A percentile compares a stretch with the other conserved stretches of the same genome.
Conservation (phyloP, 164 flowering plant genomes). For the Macadamia tetraphylla region DNA sequence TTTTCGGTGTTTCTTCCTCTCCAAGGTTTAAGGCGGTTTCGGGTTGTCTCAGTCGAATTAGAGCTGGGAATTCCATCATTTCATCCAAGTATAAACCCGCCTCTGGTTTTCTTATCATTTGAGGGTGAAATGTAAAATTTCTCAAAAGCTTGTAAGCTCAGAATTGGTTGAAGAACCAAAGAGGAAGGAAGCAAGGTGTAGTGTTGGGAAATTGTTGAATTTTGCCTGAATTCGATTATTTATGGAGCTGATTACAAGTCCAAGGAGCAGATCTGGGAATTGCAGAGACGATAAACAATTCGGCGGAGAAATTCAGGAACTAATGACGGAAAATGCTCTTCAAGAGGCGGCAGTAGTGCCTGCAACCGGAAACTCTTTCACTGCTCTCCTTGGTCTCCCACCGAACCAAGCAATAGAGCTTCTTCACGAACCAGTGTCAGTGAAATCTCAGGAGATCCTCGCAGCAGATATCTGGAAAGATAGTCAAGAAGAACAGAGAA, state of each 20-base stretch:
- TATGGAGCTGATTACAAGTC: conserved; percentile 5
- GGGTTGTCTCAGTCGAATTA: background rate
- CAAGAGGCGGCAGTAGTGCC: conserved; percentile 9
- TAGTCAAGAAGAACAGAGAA: background rate
- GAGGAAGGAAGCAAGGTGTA: too few species aligned
- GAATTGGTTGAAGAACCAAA: too few species aligned
- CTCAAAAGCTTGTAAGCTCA: too few species aligned
- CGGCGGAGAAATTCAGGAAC: conserved; percentile 25
- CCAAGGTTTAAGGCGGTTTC: background rate
- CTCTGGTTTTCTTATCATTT: too few species aligned
- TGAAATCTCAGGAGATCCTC: conserved; percentile 6
- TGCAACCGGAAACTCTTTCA: conserved; percentile 61
- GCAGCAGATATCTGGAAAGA: conserved; percentile 14
- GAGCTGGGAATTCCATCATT: background rate
- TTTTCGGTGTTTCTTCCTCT: background rate
- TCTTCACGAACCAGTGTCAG: conserved; percentile 37
- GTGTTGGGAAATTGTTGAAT: too few species aligned
- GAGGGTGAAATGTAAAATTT: too few species aligned
- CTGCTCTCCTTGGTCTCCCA: conserved; percentile 76
- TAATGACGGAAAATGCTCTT: conserved; percentile 17
- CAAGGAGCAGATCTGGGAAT: conserved; percentile 1
- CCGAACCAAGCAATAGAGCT: conserved; percentile 68
- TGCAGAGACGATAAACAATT: conserved; percentile 10
- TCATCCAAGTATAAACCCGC: too few species aligned
- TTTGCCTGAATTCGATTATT: background rate